Evolutionary conservation across 1,139 yeast genomes (phyloP), one percentile per base, ranked within the genome.

Genomic region (Taphrina confusa): DNA sequence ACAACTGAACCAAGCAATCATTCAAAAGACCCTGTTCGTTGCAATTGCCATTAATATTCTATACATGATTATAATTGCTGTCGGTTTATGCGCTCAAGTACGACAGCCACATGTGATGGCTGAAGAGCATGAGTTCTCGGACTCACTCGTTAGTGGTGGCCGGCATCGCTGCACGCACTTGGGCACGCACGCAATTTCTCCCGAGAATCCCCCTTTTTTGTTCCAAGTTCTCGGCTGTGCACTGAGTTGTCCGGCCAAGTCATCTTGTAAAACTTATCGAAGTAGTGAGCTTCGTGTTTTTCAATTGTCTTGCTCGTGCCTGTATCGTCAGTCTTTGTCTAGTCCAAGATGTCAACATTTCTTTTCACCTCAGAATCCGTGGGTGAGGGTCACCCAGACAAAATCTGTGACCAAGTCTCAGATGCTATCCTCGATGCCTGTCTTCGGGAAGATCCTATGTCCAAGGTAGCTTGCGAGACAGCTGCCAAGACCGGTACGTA

Each of bases 401-500:
- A 61, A 44, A 94, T 92, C 80, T 92, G 98, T 80, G 98, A 92
- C 78, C 99, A 92, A 81, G 96, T 94, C 68, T 87, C 96, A 61
- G 98, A 94, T 74, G 98, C 98, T 71, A 89, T 92, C 72, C 82
- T 92, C 72, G 99, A 92, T 73, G 99, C 98, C 70, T 92, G 97
- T 82, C 81, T 92, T 70, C 84, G 88, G 65, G 95, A 80, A 70
- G 99, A 92, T 76, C 98, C 98, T 67, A 82, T 88, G 72, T 92
- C 98, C 69, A 92, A 94, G 81, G 98, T 92, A 74, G 98, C 97
- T 61, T 92, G 98, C 81, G 99, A 92, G 79, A 88, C 98, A 64
- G 97, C 97, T 68, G 86, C 97, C 71, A 92, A 92, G 81, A 92
- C 98, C 66, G 98, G 52, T 47, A 18, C 9, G 40, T 31, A 3